Base-by-base conservation (phyloP, 768 basidiomycete species). In the Phlegmacium glaucopus region DNA sequence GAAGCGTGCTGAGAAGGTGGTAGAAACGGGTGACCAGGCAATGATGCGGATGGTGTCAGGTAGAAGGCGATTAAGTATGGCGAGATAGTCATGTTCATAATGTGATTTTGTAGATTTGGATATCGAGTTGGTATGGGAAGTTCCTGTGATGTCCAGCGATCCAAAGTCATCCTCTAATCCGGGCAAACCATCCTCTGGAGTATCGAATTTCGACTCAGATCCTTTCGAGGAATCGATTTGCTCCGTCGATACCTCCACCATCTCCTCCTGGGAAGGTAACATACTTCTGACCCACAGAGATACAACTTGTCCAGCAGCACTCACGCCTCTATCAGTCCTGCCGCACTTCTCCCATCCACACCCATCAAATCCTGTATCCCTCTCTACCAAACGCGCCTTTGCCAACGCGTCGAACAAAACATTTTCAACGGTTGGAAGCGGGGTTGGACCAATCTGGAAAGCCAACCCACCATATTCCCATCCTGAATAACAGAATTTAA, bases 261-360 rank as follows among this genome's bases (percentile, higher is more conserved):
- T n/a, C 7, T 49, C 55, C n/a, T 53, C 45, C 48, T 64, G 48
- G n/a, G 51, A 9, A 16, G 59, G 68, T 37, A 84, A 63, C 9
- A 80, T 78, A 64, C 91, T 93, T 49, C 94, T 72, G 10, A 96
- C 83, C 87, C 90, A 94, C 7, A 99, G 73, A 42, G 88, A 91
- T 42, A 97, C 76, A 17, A 98, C 94, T 63, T 98, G 95, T 3
- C 92, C 94, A 7, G 87, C 89, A 32, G 87, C 90, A 62, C 93
- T 95, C 49, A 99, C 96, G 0, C 95, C 94, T 15, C 86, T 77
- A 74, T 99, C 96, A 22, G 96, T 98, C 59, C 96, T 70, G 10
- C 96, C 95, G 65, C 96, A 97, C 54, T 81, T 77, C 61, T 89
- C 84, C 83, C 90, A 98, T 29, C 81, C 89, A 60, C 92, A 94